phyloP scores from a whole-genome alignment of 768 basidiomycete genomes.

The Suillus subalutaceus region DNA sequence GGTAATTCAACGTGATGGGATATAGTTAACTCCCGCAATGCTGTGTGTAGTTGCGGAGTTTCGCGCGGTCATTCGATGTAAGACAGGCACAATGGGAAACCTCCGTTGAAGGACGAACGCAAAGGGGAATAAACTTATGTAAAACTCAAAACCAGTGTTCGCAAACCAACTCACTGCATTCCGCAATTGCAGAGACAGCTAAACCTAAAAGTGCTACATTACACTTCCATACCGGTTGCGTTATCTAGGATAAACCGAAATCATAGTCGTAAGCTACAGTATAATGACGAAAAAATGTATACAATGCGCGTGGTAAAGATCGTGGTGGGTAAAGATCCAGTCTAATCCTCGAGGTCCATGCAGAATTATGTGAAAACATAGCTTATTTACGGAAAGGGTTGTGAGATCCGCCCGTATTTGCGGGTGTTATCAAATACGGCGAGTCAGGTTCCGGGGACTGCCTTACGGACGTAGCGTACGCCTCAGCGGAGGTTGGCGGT shows the following conservation, averaged over 20 bases:
- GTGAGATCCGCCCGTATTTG: slow-evolving; percentile 47
- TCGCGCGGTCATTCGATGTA: slow-evolving; percentile 32
- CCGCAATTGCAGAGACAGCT: neutral
- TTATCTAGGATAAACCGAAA: slow-evolving; percentile 18
- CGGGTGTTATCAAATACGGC: slow-evolving; percentile 45
- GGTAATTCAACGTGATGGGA: slow-evolving; percentile 11
- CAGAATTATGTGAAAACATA: slow-evolving; percentile 14
- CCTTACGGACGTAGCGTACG: slow-evolving; percentile 54
- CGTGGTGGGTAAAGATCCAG: slow-evolving; percentile 14
- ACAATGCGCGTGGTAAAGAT: slow-evolving; percentile 17
- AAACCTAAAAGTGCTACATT: slow-evolving; percentile 25
- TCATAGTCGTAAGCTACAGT: slow-evolving; percentile 12
- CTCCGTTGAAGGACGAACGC: slow-evolving; percentile 4
- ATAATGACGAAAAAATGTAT: slow-evolving; percentile 18
- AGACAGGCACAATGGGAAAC: slow-evolving; percentile 15
- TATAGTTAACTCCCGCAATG: slow-evolving; percentile 14
- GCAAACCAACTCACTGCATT: neutral
- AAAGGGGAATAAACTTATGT: slow-evolving; percentile 8
- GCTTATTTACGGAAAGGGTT: slow-evolving; percentile 57
- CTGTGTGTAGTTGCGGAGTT: slow-evolving; percentile 12
- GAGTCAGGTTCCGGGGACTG: slow-evolving; percentile 38
- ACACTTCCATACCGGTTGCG: slow-evolving; percentile 19
- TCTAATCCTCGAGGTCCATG: slow-evolving; percentile 32
- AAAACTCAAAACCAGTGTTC: neutral
- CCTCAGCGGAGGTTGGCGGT: slow-evolving; percentile 58